phyloP scores from a whole-genome alignment of 306 rosid genomes.

The Cucurbita argyrosperma region DNA sequence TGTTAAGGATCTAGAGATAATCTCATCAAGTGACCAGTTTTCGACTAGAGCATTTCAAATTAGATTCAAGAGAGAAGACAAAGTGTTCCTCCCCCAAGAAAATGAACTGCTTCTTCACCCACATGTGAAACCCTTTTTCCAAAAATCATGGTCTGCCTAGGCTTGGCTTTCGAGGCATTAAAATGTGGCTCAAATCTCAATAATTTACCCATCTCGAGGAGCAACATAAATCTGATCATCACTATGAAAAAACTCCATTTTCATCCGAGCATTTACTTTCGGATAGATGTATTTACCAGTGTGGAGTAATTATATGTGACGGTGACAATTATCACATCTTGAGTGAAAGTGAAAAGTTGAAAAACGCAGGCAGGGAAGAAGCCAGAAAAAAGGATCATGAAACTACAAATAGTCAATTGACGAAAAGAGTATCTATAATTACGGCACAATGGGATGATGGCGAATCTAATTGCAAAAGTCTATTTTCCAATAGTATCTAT shows the following conservation, averaged over 20 bases:
- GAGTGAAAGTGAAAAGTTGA: conserved; percentile 8
- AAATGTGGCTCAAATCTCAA: conserved; percentile 34
- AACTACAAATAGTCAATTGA: conserved; percentile 4
- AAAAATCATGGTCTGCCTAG: not conserved
- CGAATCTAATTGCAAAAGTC: not conserved
- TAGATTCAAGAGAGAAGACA: not conserved
- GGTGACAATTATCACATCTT: conserved; percentile 12
- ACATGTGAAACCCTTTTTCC: not conserved
- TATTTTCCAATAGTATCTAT: not conserved
- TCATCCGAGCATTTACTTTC: not conserved
- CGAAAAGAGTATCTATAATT: not conserved
- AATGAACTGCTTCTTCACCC: not conserved
- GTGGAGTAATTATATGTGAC: not conserved
- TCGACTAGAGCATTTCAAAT: not conserved
- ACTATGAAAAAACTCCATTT: not conserved
- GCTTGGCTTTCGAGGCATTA: conserved; percentile 25
- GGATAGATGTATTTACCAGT: not conserved
- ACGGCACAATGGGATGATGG: not conserved
- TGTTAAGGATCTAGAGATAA: not conserved
- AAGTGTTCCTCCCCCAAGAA: not conserved
- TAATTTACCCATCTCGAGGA: conserved; percentile 11
- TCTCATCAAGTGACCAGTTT: not conserved
- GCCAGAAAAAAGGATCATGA: conserved; percentile 14
- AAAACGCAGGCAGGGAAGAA: conserved; percentile 9
- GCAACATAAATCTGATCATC: not conserved